A percentile compares a stretch with the other conserved stretches of the same genome.
Evolutionary conservation across 768 basidiomycete genomes (phyloP).

Genomic region (Naganishia kalamii): DNA sequence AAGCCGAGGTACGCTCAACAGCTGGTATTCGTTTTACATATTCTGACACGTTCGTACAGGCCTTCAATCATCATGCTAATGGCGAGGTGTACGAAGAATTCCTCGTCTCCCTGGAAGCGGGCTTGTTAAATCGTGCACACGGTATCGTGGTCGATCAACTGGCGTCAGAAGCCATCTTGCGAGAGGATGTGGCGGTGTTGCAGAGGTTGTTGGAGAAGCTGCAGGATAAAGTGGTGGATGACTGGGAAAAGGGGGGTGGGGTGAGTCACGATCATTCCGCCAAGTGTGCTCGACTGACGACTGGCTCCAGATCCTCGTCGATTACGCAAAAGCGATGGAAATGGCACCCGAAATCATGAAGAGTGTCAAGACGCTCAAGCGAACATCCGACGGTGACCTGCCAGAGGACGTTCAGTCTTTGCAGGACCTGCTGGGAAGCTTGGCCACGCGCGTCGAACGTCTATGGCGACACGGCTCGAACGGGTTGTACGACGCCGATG

Average conservation of each 20-base stretch:
- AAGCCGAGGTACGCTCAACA: constrained; percentile 63
- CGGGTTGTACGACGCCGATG: constrained; percentile 14
- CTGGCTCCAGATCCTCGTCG: constrained; percentile 30
- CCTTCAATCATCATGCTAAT: constrained; percentile 57
- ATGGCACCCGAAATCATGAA: constrained; percentile 25
- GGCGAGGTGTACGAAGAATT: constrained; percentile 68
- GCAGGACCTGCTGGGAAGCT: constrained; percentile 33
- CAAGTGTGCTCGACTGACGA: not conserved
- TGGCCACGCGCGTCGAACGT: constrained; percentile 25
- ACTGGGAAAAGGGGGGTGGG: constrained; percentile 80
- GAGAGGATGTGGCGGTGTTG: constrained; percentile 60
- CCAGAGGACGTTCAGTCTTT: not conserved
- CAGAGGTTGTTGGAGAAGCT: constrained; percentile 65
- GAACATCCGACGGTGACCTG: not conserved
- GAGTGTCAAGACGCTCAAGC: constrained; percentile 2
- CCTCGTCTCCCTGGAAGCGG: constrained; percentile 65
- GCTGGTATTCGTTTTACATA: not conserved
- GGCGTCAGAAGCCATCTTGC: constrained; percentile 77
- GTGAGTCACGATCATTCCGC: constrained; percentile 46
- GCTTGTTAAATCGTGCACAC: constrained; percentile 67
- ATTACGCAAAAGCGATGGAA: constrained; percentile 33
- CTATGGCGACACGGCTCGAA: not conserved
- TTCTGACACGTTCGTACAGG: constrained; percentile 50
- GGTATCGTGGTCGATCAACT: constrained; percentile 76
- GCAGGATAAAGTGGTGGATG: constrained; percentile 56